Evolutionary conservation across 805 yeast species (phyloP).

Genomic region (Yarrowia hollandica): DNA sequence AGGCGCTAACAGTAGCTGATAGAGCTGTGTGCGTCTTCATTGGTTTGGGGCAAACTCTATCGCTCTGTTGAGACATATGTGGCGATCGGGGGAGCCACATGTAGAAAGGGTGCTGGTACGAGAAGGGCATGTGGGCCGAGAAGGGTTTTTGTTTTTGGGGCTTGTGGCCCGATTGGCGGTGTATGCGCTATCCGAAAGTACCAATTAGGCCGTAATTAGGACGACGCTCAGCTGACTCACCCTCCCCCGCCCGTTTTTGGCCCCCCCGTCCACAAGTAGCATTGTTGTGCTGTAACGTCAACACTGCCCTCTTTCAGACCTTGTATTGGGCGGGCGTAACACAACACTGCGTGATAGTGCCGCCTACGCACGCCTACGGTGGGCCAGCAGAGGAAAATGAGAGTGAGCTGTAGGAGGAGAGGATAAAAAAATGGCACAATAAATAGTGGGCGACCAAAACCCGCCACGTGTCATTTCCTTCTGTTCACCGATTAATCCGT

Average conservation of each 20-base stretch:
- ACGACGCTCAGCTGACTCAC: not conserved
- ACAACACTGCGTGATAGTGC: constrained; percentile 1
- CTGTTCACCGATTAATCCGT: too few relatives aligned
- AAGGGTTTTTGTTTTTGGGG: too few relatives aligned
- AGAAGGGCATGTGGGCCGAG: too few relatives aligned
- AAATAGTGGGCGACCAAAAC: not conserved
- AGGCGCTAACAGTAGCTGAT: not conserved
- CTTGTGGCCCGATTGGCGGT: too few relatives aligned
- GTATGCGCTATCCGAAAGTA: too few relatives aligned
- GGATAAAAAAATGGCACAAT: too few relatives aligned
- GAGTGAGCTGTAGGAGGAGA: too few relatives aligned
- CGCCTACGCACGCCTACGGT: too few relatives aligned
- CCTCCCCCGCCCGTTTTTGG: not conserved
- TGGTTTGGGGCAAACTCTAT: constrained; percentile 16
- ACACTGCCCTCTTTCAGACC: not conserved
- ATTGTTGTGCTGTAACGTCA: constrained; percentile 12
- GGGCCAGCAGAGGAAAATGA: too few relatives aligned
- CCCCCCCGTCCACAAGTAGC: not conserved
- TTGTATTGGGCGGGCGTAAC: constrained; percentile 1
- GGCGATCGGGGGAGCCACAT: constrained; percentile 6
- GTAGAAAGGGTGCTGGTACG: too few relatives aligned
- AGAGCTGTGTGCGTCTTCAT: not conserved
- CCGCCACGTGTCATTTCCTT: too few relatives aligned
- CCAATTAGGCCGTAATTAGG: too few relatives aligned
- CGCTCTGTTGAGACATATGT: constrained; percentile 4